Evolutionary conservation across 169 alveolate species (phyloP).

Genomic region (Plasmodium inui): DNA sequence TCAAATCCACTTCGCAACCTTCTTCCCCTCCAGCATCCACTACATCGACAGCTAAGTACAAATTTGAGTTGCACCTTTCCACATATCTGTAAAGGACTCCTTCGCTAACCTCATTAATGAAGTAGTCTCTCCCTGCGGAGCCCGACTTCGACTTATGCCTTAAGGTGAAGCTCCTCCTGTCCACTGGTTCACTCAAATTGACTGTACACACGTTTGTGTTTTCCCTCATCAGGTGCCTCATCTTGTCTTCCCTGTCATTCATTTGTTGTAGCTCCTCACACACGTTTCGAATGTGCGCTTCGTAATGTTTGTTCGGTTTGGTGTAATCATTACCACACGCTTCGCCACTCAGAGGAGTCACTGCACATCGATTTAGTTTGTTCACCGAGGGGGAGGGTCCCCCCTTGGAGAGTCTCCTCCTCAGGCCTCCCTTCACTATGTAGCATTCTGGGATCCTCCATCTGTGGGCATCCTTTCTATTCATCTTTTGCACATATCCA

Average conservation of each 20-base stretch:
- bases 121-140: not conserved
- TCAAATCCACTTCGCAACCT: not conserved
- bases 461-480: not conserved
- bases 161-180: not conserved
- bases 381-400: not conserved
- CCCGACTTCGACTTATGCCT: not conserved
- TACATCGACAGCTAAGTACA: conserved; percentile 49
- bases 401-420: not conserved
- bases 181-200: conserved; percentile 2
- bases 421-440: not conserved
- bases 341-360: not conserved
- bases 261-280: conserved; percentile 10
- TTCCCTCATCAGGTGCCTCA: conserved; percentile 13
- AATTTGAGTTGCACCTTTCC: conserved; percentile 25
- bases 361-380: not conserved
- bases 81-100: conserved; percentile 5
- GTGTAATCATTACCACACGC: not conserved
- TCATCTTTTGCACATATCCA: not conserved
- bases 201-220: not conserved
- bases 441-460: not conserved
- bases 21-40: not conserved
- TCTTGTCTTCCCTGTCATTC: conserved; percentile 4
- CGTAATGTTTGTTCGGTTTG: not conserved
- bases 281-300: not conserved
- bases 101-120: conserved; percentile 34